Evolutionary conservation across 2,329 filamentous ascomycete genomes (phyloP).

Genomic region (Chaetomium strumarium): DNA sequence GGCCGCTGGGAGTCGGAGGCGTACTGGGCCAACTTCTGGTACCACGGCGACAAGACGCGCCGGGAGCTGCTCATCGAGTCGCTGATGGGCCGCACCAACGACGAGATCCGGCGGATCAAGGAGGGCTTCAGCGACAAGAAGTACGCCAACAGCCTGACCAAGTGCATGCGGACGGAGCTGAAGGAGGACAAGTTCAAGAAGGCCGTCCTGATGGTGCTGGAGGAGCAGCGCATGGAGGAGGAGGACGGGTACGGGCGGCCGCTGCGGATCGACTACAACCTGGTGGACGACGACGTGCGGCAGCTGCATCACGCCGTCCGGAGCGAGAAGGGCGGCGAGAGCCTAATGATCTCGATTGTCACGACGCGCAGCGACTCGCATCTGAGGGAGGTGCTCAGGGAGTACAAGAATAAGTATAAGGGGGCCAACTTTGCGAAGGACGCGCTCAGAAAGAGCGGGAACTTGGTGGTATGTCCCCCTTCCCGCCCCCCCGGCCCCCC

Average conservation of each 20-base stretch:
- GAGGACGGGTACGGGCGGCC: constrained; percentile 57
- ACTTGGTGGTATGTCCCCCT: constrained; percentile 71
- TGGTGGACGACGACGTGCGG: constrained; percentile 66
- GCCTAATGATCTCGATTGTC: constrained; percentile 78
- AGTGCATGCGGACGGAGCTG: constrained; percentile 87
- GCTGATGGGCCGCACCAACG: constrained; percentile 82
- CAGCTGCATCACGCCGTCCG: constrained; percentile 63
- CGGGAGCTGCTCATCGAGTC: constrained; percentile 89
- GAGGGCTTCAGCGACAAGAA: constrained; percentile 86
- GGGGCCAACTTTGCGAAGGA: constrained; percentile 79
- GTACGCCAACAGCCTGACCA: constrained; percentile 71
- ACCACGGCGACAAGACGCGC: constrained; percentile 77
- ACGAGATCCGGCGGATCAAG: constrained; percentile 84
- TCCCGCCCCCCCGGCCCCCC: neutral
- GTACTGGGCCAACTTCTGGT: constrained; percentile 98
- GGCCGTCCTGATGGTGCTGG: constrained; percentile 76
- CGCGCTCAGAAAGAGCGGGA: constrained; percentile 81
- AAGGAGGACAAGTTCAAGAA: constrained; percentile 95
- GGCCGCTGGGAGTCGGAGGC: constrained; percentile 89
- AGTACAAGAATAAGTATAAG: constrained; percentile 65
- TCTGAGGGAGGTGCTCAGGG: constrained; percentile 68
- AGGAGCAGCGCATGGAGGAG: constrained; percentile 80
- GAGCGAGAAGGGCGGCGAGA: constrained; percentile 76
- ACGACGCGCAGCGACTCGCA: constrained; percentile 75
- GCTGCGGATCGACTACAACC: constrained; percentile 50